Conservation (phyloP, 2,329 filamentous ascomycete genomes). For the Diaporthe ampelina region DNA sequence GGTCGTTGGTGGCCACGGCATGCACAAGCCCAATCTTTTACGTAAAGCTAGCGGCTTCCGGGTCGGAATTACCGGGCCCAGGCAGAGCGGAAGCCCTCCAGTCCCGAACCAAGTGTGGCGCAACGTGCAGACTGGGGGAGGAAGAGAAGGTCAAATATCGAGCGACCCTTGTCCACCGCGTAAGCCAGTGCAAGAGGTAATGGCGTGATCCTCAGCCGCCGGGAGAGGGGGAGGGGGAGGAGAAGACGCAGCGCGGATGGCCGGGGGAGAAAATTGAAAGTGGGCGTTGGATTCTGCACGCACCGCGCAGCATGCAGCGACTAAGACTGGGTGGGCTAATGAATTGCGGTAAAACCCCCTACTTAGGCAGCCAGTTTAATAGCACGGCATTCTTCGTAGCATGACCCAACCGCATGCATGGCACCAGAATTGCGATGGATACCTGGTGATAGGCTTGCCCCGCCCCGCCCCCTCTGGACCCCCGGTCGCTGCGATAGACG, state of each 20-base stretch:
- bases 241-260: not conserved
- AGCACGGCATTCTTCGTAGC: too few species aligned
- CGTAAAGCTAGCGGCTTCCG: slow-evolving; percentile 17
- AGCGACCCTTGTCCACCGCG: not conserved
- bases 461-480: not conserved
- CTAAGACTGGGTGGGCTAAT: too few species aligned
- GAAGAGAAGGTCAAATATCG: not conserved
- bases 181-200: not conserved
- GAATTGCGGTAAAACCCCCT: too few species aligned
- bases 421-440: not conserved
- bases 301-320: not conserved
- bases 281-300: slow-evolving; percentile 1
- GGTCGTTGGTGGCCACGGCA: slow-evolving; percentile 21
- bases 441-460: not conserved
- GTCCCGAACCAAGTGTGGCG: slow-evolving; percentile 22
- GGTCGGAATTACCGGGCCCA: slow-evolving; percentile 14
- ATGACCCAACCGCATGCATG: too few species aligned
- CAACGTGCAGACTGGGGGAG: not conserved
- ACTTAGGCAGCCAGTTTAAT: too few species aligned
- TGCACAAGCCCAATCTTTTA: slow-evolving; percentile 26
- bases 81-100: slow-evolving; percentile 11
- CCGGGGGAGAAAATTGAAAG: not conserved
- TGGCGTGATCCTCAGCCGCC: slow-evolving; percentile 12
- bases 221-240: not conserved
- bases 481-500: not conserved